Percentiles rank a stretch among this genome's conserved stretches.
Evolutionary conservation across 2,329 filamentous ascomycete species (phyloP).

Genomic region (Colletotrichum gloeosporioides): DNA sequence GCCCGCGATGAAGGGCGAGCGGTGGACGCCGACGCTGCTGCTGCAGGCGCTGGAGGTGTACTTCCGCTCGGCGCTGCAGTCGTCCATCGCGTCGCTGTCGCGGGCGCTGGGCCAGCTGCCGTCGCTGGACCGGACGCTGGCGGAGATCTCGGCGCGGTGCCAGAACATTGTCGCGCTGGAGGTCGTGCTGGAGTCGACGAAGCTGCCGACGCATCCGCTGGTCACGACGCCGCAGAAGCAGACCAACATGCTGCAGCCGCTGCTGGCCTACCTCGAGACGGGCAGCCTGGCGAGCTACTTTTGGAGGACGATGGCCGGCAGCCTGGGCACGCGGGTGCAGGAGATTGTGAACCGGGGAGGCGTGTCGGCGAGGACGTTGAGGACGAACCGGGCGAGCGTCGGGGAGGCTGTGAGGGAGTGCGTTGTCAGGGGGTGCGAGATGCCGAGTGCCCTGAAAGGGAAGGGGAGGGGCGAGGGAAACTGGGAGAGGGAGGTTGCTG

Average conservation of each 20-base stretch:
- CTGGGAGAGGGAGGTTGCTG: constrained; percentile 92
- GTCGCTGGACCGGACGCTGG: constrained; percentile 79
- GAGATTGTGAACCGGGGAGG: constrained; percentile 86
- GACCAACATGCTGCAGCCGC: constrained; percentile 68
- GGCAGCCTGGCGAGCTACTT: constrained; percentile 89
- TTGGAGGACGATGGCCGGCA: constrained; percentile 87
- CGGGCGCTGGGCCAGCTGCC: constrained; percentile 82
- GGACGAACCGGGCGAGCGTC: constrained; percentile 75
- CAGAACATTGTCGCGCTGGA: constrained; percentile 93
- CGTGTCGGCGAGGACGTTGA: constrained; percentile 80
- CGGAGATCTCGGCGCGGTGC: constrained; percentile 82
- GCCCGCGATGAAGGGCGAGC: constrained; percentile 55
- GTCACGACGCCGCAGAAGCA: constrained; percentile 46
- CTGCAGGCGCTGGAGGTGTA: constrained; percentile 81
- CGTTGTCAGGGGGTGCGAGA: constrained; percentile 77
- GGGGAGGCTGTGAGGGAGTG: constrained; percentile 82
- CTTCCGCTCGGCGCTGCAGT: constrained; percentile 80
- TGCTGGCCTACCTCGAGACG: constrained; percentile 83
- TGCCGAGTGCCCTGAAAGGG: constrained; percentile 63
- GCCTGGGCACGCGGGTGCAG: constrained; percentile 77
- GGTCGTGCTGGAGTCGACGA: constrained; percentile 72
- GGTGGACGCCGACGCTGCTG: constrained; percentile 72
- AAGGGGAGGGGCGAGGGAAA: constrained; percentile 48
- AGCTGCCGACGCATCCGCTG: constrained; percentile 72
- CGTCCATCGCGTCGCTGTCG: constrained; percentile 76